Percentiles rank a stretch among this genome's conserved stretches.
Evolutionary conservation across 371 early-diverging fungal genomes (phyloP).

Genomic region (Mucor circinelloides): DNA sequence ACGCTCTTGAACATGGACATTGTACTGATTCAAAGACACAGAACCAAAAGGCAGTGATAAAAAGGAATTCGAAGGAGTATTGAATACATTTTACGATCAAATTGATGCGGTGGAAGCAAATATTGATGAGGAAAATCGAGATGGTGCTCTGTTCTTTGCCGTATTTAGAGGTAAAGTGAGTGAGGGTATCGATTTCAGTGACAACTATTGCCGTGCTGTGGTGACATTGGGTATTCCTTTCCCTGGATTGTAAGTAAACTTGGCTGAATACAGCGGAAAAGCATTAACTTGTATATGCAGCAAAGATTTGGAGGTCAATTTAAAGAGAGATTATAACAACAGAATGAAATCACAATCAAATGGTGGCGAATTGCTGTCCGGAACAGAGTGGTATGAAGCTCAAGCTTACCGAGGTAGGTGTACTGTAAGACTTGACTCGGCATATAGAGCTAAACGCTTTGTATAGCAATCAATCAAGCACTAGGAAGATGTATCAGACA

Average conservation of each 20-base stretch:
- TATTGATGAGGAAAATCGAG: conserved; percentile 15
- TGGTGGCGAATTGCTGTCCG: conserved; percentile 20
- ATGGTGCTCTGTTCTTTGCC: conserved; percentile 67
- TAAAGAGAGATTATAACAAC: conserved; percentile 48
- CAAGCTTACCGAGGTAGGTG: conserved; percentile 77
- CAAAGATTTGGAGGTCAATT: conserved; percentile 40
- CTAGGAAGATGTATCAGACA: conserved; percentile 95
- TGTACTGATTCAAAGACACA: neutral
- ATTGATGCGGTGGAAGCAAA: conserved; percentile 25
- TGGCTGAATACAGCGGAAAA: neutral
- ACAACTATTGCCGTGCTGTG: conserved; percentile 87
- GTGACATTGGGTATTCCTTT: conserved; percentile 93
- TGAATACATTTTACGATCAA: conserved; percentile 47
- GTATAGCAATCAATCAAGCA: conserved; percentile 91
- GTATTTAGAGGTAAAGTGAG: conserved; percentile 90
- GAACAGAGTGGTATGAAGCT: conserved; percentile 64
- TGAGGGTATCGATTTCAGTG: conserved; percentile 96
- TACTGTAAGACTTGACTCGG: neutral
- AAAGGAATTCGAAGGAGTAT: conserved; percentile 56
- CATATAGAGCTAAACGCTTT: neutral
- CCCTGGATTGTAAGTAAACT: conserved; percentile 52
- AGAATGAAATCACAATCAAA: neutral
- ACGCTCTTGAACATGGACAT: neutral
- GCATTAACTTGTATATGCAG: conserved; percentile 4
- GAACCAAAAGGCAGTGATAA: conserved; percentile 56